Conservation (phyloP, 495 filamentous ascomycete species). For the Sphaerosporella brunnea region DNA sequence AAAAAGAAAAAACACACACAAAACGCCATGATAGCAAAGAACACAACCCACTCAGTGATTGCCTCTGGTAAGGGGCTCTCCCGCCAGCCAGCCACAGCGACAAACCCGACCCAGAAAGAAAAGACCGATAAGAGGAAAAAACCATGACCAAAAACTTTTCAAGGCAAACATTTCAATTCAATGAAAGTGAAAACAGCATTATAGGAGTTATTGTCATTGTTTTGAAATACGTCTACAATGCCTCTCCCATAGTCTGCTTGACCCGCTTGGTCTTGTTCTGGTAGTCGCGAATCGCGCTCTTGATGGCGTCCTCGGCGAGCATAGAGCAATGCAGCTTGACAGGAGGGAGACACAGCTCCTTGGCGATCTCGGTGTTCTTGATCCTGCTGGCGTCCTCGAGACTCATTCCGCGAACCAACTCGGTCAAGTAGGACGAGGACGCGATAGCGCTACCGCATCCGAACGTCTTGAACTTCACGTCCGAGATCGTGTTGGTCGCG, state of each 20-base stretch:
- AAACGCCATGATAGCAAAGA: too few species aligned
- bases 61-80: too few species aligned
- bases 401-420: slow-evolving; percentile 89
- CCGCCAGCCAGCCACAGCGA: too few species aligned
- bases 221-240: too few species aligned
- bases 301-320: slow-evolving; percentile 98
- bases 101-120: too few species aligned
- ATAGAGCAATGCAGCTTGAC: slow-evolving; percentile 98
- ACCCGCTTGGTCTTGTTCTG: slow-evolving; percentile 50
- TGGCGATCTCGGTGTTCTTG: slow-evolving; percentile 86
- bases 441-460: slow-evolving; percentile 94
- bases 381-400: slow-evolving; percentile 80
- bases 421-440: slow-evolving; percentile 74
- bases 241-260: not conserved
- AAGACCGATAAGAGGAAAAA: too few species aligned
- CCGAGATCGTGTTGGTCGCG: slow-evolving; percentile 68
- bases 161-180: too few species aligned
- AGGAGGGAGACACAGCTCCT: slow-evolving; percentile 78
- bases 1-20: too few species aligned
- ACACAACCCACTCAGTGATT: too few species aligned
- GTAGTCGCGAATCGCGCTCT: slow-evolving; percentile 96
- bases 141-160: too few species aligned
- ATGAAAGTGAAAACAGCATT: too few species aligned
- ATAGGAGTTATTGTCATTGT: too few species aligned
- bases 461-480: slow-evolving; percentile 97